Evolutionary conservation across 148 eudicot species (phyloP).

Genomic region (Chenopodium album): DNA sequence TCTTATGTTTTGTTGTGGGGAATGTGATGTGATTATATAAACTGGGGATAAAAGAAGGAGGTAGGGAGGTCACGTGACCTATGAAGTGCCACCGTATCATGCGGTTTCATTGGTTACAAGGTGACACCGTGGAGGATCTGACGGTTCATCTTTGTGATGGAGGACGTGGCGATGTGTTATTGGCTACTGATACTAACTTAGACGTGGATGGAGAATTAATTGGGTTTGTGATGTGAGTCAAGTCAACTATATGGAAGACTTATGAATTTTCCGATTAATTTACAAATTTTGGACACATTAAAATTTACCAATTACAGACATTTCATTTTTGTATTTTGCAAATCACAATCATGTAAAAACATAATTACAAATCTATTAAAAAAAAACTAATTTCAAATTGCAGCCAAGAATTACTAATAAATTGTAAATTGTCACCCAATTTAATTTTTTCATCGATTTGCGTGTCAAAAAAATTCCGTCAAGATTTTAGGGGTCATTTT

Average conservation of each 20-base stretch:
- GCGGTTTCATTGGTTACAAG: slow-evolving; percentile 35
- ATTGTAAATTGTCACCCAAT: no score
- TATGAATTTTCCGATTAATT: background rate
- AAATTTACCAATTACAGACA: no score
- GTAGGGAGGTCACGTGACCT: slow-evolving; percentile 30
- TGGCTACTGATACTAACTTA: slow-evolving; percentile 34
- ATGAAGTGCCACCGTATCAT: slow-evolving; percentile 28
- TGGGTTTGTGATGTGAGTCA: background rate
- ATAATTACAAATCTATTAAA: no score
- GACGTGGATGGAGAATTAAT: slow-evolving; percentile 51
- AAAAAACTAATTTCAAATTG: no score
- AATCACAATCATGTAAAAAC: no score
- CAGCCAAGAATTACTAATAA: no score
- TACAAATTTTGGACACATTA: background rate
- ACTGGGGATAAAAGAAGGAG: background rate
- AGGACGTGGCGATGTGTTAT: slow-evolving; percentile 48
- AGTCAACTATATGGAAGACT: slow-evolving; percentile 2
- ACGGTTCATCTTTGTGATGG: slow-evolving; percentile 27
- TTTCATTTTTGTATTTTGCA: no score
- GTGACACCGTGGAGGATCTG: slow-evolving; percentile 53
- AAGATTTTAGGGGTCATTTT: no score
- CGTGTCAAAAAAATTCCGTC: no score
- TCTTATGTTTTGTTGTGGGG: background rate
- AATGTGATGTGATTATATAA: slow-evolving; percentile 13
- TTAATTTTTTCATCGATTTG: no score